Percentiles rank a stretch among this genome's conserved stretches.
Conservation (phyloP, 495 filamentous ascomycete species). For the Durotheca rogersii region DNA sequence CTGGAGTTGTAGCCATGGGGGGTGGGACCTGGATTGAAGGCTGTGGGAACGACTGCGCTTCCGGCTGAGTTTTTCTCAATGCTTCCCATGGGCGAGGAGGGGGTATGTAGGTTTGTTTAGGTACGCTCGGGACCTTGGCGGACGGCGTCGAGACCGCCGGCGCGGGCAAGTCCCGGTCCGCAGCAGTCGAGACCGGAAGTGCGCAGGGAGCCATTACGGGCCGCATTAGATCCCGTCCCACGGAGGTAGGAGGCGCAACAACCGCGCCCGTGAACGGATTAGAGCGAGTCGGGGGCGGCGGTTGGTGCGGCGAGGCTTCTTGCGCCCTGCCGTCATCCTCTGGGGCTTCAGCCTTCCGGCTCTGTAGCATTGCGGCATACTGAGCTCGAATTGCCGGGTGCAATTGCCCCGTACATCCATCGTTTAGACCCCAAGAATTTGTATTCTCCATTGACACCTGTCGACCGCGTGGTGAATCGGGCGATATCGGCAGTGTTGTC, state of each 20-base stretch:
- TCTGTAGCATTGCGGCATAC: slow-evolving; percentile 40
- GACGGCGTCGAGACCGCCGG: slow-evolving; percentile 2
- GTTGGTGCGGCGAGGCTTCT: slow-evolving; percentile 1
- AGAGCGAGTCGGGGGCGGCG: slow-evolving; percentile 1
- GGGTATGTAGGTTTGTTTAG: slow-evolving; percentile 31
- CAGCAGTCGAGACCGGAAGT: neutral
- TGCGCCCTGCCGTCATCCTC: slow-evolving; percentile 1
- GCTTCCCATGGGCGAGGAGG: slow-evolving; percentile 37
- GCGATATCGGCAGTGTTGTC: neutral
- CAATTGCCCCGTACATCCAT: slow-evolving; percentile 32
- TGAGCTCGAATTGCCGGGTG: slow-evolving; percentile 52
- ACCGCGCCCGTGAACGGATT: neutral
- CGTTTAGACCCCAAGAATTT: slow-evolving; percentile 20
- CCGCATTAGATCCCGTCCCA: neutral
- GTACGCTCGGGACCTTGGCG: neutral
- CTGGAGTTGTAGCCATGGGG: neutral
- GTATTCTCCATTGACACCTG: slow-evolving; percentile 14
- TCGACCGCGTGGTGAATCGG: neutral
- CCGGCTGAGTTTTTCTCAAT: slow-evolving; percentile 25
- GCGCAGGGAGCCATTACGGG: neutral
- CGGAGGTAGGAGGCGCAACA: neutral
- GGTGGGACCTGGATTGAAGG: slow-evolving; percentile 1
- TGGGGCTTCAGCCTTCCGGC: slow-evolving; percentile 25
- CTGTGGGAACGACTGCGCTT: slow-evolving; percentile 10
- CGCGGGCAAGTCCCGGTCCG: slow-evolving; percentile 7